Base-by-base conservation (phyloP, 441 rosid species). In the Bocquillonia castaneifolia region DNA sequence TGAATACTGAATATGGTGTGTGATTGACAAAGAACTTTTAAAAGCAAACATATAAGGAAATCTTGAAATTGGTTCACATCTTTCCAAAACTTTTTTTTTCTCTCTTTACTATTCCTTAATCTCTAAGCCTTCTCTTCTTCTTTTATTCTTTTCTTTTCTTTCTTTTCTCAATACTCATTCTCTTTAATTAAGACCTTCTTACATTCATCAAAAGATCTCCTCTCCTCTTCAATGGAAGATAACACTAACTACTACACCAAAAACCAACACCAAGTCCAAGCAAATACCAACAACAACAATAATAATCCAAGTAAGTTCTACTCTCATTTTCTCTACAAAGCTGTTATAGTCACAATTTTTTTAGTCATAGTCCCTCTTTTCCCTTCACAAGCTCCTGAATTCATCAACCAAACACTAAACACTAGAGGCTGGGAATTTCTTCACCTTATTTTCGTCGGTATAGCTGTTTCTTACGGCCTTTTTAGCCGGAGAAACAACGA, bases 401-500 rank as follows among this genome's bases (percentile, higher is more conserved):
- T 88, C 75, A 80, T 90, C 76, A 83, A 80, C 81, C 94, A 88
- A 76, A 79, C 86, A 31, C 63, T 85, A 8, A 72, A 75, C 67
- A 82, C 74, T 50, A 72, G 89, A 74, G 86, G 85, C 64, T 87
- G 96, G 92, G 99, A 92, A 82, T 86, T 94, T 77, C 89, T 94
- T 50, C 98, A 92, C 80, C 88, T 94, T 12, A 36, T 92, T 66
- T 78, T 92, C 29, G 97, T 94, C 64, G 98, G 98, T 15, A 86
- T 94, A 70, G 99, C 96, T 28, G 90, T 94, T 73, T 90, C 99
- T 32, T 94, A 90, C 70, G 99, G 98, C 52, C 89, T 92, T 22
- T 92, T 94, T 72, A 88, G 98, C 82, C 63, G 82, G 52, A 74
- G 86, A 29, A 86, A 85, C n/a, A n/a, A n/a, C 48, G 83, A 83